A percentile compares a stretch with the other conserved stretches of the same genome.
Evolutionary conservation across 2,329 filamentous ascomycete genomes (phyloP).

Genomic region (Davidsoniella neocaledoniae): DNA sequence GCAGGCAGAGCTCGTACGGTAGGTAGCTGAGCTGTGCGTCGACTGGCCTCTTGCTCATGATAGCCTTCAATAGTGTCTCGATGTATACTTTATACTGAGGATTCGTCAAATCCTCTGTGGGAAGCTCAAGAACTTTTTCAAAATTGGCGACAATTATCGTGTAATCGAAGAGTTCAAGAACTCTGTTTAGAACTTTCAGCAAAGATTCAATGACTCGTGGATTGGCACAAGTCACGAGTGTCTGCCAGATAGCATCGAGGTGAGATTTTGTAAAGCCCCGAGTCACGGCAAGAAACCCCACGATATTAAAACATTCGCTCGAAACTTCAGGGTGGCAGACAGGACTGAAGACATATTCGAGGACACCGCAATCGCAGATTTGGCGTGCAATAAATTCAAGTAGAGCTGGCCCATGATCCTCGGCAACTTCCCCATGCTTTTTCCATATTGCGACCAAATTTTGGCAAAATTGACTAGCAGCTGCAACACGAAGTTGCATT

Average conservation of each 20-base stretch:
- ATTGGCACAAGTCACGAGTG: conserved; percentile 66
- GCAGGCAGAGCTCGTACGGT: conserved; percentile 38
- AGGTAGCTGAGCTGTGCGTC: conserved; percentile 22
- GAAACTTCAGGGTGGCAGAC: conserved; percentile 89
- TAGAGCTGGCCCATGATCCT: conserved; percentile 27
- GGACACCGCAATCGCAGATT: conserved; percentile 51
- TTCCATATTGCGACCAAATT: conserved; percentile 54
- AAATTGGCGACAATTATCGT: conserved; percentile 46
- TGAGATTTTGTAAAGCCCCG: conserved; percentile 53
- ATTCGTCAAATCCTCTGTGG: conserved; percentile 43
- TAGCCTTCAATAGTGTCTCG: conserved; percentile 34
- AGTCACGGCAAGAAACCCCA: conserved; percentile 74
- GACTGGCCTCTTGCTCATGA: conserved; percentile 28
- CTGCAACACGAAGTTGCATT: conserved; percentile 76
- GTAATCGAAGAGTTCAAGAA: conserved; percentile 31
- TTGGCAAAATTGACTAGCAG: conserved; percentile 54
- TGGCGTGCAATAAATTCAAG: conserved; percentile 53
- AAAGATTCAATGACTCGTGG: conserved; percentile 70
- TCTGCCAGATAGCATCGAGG: conserved; percentile 70
- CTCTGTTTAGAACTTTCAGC: conserved; percentile 42
- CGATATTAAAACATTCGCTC: conserved; percentile 60
- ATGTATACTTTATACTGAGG: conserved; percentile 44
- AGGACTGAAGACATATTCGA: conserved; percentile 76
- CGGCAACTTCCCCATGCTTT: conserved; percentile 30
- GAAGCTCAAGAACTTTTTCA: conserved; percentile 49